Base-by-base conservation (phyloP, 768 basidiomycete genomes). In the Hortiboletus flavorubellus region DNA sequence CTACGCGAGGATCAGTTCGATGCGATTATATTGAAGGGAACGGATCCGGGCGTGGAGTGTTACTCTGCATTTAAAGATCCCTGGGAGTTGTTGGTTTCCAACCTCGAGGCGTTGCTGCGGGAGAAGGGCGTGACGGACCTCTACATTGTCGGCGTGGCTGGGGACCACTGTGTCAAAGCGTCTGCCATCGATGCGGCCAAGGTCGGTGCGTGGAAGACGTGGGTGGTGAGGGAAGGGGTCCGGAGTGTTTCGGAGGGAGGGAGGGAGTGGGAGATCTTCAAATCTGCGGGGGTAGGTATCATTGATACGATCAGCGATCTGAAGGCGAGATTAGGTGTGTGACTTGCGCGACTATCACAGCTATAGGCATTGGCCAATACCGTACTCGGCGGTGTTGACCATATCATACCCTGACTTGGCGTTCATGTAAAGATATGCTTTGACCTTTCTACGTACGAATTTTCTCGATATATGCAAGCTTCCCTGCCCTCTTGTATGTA, bases 11-110 rank as follows among this genome's bases (percentile, higher is more conserved):
- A 65, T 35, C 64, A 64, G 40, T 69, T 79, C 42, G 77, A 80
- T 37, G 69, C 73, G 10, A 69, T 83, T 38, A 67, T 80, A 15
- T 68, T 71, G 53, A 85, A 86, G 73, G 89, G 87, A 39, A 75
- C 67, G 5, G 73, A 90, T 56, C 67, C 67, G 1, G 75, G 73
- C 33, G 76, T 91, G 60, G 91, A 93, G 65, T 84, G 84, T 41
- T 93, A 93, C 65, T 89, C 87, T n/a, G 90, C 86, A 2, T 93
- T 93, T 64, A 77, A 75, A 45, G 83, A 86, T 61, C 77, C 80
- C 41, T 80, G 82, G 75, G 75, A 74, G 26, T 72, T 74, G 52
- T 57, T 72, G 48, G 66, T 72, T 53, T 84, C 82, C 9, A 74
- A 76, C 5, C 77, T 87, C n/a, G 75, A 76, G 48, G 63, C 50